phyloP scores from a whole-genome alignment of 2,329 filamentous ascomycete species.

The Monosporascus sp. region DNA sequence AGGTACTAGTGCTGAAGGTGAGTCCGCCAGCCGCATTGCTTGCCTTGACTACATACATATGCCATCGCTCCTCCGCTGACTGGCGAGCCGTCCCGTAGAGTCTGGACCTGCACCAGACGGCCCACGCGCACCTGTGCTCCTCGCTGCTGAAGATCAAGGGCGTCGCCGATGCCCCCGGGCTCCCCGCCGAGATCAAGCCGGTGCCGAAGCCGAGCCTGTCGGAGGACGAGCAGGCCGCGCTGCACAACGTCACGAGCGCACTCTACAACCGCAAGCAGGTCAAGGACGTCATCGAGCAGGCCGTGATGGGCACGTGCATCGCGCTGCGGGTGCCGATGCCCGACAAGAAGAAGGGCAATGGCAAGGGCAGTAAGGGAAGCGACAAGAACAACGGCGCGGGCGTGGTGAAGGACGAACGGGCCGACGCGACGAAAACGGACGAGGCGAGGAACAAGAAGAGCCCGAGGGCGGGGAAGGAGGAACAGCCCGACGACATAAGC shows the following conservation, averaged over 20 bases:
- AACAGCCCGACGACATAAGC: slow-evolving; percentile 8
- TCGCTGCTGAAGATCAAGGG: slow-evolving; percentile 49
- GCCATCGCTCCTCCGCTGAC: slow-evolving; percentile 1
- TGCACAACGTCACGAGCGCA: slow-evolving; percentile 57
- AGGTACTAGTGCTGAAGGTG: slow-evolving; percentile 52
- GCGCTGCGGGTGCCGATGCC: slow-evolving; percentile 44
- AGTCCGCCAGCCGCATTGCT: slow-evolving; percentile 8
- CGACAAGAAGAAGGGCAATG: slow-evolving; percentile 35
- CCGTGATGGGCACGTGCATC: slow-evolving; percentile 43
- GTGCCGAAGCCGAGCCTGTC: slow-evolving; percentile 46
- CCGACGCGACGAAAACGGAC: slow-evolving; percentile 13
- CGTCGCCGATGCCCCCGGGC: slow-evolving; percentile 44
- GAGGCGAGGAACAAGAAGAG: slow-evolving; percentile 2
- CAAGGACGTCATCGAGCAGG: slow-evolving; percentile 43
- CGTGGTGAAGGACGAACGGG: slow-evolving; percentile 19
- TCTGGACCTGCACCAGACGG: slow-evolving; percentile 53
- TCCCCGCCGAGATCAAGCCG: slow-evolving; percentile 44
- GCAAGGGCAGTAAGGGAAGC: slow-evolving; percentile 28
- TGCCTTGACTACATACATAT: not conserved
- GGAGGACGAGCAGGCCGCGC: slow-evolving; percentile 44
- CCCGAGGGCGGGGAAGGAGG: slow-evolving; percentile 8
- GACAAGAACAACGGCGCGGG: slow-evolving; percentile 23
- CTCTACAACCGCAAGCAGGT: slow-evolving; percentile 50
- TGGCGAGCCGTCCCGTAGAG: slow-evolving; percentile 31
- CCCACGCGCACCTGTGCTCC: slow-evolving; percentile 50